A percentile compares a stretch with the other conserved stretches of the same genome.
Evolutionary conservation across 2,329 filamentous ascomycete species (phyloP).

Genomic region (Fusarium verrucosum): DNA sequence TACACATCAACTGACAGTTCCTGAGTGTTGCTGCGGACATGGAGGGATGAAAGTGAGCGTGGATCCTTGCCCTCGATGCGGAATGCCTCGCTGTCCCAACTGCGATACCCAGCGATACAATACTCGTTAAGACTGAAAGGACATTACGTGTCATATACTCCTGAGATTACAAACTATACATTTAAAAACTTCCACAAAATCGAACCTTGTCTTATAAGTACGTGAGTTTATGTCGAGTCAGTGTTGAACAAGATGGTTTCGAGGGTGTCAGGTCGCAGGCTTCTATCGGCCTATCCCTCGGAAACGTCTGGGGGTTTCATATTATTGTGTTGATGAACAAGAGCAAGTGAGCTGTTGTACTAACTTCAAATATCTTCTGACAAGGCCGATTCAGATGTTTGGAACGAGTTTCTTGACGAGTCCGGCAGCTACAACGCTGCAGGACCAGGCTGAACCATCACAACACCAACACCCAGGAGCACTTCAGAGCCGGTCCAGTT

Average conservation of each 20-base stretch:
- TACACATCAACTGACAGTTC: neutral
- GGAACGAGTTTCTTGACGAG: neutral
- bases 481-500: neutral
- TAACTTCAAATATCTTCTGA: neutral
- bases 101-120: slow-evolving; percentile 26
- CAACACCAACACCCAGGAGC: neutral
- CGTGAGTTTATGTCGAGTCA: too few species aligned
- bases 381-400: neutral
- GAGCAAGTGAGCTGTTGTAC: neutral
- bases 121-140: neutral
- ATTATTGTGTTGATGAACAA: too few species aligned
- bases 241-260: too few species aligned
- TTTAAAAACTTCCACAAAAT: too few species aligned
- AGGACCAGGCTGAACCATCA: neutral
- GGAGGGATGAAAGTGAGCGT: slow-evolving; percentile 34
- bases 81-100: slow-evolving; percentile 20
- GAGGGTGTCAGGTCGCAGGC: too few species aligned
- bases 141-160: too few species aligned
- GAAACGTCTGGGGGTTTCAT: too few species aligned
- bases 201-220: too few species aligned
- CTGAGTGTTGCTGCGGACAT: slow-evolving; percentile 26
- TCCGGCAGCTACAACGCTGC: neutral
- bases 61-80: slow-evolving; percentile 30
- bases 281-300: too few species aligned
- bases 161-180: too few species aligned